phyloP scores from a whole-genome alignment of 2,329 filamentous ascomycete genomes.

The Microcyclosporella mali region DNA sequence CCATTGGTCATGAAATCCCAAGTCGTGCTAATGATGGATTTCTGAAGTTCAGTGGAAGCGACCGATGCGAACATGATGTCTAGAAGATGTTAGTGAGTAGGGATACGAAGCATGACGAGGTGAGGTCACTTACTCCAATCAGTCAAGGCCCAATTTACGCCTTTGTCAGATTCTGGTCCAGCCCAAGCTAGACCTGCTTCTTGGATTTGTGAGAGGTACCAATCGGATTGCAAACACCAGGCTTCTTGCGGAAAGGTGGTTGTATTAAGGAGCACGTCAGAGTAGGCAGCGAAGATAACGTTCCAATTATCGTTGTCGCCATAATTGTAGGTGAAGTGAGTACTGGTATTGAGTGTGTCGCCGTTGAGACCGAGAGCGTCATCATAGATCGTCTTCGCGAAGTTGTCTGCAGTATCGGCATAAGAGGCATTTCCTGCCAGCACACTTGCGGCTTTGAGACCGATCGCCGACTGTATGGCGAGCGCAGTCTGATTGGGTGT shows the following conservation, averaged over 20 bases:
- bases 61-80: slow-evolving; percentile 22
- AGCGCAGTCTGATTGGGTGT: slow-evolving; percentile 43
- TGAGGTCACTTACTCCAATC: slow-evolving; percentile 20
- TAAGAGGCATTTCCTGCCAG: slow-evolving; percentile 45
- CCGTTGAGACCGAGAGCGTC: slow-evolving; percentile 20
- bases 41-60: slow-evolving; percentile 13
- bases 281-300: slow-evolving; percentile 49
- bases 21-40: slow-evolving; percentile 19
- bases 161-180: slow-evolving; percentile 15
- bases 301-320: slow-evolving; percentile 27
- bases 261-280: slow-evolving; percentile 42
- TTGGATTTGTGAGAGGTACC: slow-evolving; percentile 19
- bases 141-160: slow-evolving; percentile 21
- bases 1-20: slow-evolving; percentile 22
- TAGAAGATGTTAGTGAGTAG: slow-evolving; percentile 1
- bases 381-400: slow-evolving; percentile 19
- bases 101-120: neutral
- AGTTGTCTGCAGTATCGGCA: slow-evolving; percentile 11
- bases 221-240: slow-evolving; percentile 20
- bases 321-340: slow-evolving; percentile 44
- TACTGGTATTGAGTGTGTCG: slow-evolving; percentile 21
- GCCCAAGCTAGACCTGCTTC: slow-evolving; percentile 20
- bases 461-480: slow-evolving; percentile 24
- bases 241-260: slow-evolving; percentile 32
- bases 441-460: slow-evolving; percentile 37